phyloP scores from a whole-genome alignment of 1,139 yeast genomes.

The Pichia sp. region DNA sequence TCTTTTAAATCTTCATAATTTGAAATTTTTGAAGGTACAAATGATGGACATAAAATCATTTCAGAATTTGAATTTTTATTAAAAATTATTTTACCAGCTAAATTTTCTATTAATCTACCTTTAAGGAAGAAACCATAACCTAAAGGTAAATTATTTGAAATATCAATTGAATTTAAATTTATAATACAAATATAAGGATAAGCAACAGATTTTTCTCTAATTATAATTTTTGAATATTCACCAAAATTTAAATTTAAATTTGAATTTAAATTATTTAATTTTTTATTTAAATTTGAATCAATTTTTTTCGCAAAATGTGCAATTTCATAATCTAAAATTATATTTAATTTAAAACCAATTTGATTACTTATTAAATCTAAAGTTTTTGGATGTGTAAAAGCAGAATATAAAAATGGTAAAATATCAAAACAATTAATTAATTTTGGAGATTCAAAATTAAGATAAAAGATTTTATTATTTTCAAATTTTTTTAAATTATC shows the following conservation, averaged over 20 bases:
- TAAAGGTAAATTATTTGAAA: constrained; percentile 13
- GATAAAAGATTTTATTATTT: not conserved
- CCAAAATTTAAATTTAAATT: constrained; percentile 15
- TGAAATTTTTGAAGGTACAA: constrained; percentile 24
- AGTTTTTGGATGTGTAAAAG: constrained; percentile 49
- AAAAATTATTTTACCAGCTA: constrained; percentile 35
- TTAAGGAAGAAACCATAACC: constrained; percentile 51
- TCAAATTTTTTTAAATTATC: not conserved
- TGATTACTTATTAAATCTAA: constrained; percentile 39
- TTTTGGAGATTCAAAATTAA: constrained; percentile 30
- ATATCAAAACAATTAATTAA: constrained; percentile 33
- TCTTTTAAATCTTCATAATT: not conserved
- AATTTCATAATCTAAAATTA: constrained; percentile 47
- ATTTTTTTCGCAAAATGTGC: constrained; percentile 35
- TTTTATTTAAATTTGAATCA: constrained; percentile 20
- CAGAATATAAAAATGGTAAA: constrained; percentile 41
- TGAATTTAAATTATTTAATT: constrained; percentile 10
- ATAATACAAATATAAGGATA: constrained; percentile 27
- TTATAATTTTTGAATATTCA: constrained; percentile 11
- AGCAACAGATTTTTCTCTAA: constrained; percentile 22
- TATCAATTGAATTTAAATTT: constrained; percentile 14
- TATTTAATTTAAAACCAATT: constrained; percentile 48
- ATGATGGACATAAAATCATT: constrained; percentile 23
- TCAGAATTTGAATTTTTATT: constrained; percentile 9
- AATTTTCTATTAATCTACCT: constrained; percentile 48